These are phyloP conservation scores for Eucalyptus guilfoylei DNA, from an alignment of 345 rosid species.

Conservation along the genomic window DNA sequence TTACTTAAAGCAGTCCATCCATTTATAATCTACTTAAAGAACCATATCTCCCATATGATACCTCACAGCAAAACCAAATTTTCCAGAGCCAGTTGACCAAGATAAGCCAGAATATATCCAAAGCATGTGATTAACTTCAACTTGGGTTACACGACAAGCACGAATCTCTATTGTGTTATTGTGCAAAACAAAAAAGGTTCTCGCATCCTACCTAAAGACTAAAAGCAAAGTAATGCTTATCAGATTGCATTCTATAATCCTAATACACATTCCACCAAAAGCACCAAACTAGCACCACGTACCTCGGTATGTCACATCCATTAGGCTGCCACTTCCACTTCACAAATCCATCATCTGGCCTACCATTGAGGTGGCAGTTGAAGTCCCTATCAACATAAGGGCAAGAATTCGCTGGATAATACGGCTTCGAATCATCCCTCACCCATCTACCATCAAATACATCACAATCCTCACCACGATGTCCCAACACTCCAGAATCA, in stretches of 20 bases:
- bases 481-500: not conserved
- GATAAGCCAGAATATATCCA: not conserved
- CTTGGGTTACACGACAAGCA: not conserved
- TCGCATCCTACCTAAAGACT: not conserved
- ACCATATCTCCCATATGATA: not conserved
- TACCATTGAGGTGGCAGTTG: conserved; percentile 53
- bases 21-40: not conserved
- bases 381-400: conserved; percentile 69
- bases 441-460: conserved; percentile 77
- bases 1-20: not conserved
- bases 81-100: not conserved
- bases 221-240: not conserved
- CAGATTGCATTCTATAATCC: not conserved
- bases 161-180: not conserved
- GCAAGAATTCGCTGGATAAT: conserved; percentile 70
- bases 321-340: conserved; percentile 89
- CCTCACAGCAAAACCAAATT: not conserved
- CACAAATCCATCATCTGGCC: conserved; percentile 64
- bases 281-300: not conserved
- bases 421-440: conserved; percentile 57
- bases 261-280: not conserved
- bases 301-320: conserved; percentile 67
- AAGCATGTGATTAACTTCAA: not conserved
- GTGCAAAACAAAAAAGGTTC: not conserved
- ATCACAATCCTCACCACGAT: conserved; percentile 33